Conservation (phyloP, 805 yeast species). For the Zygotorulaspora chibaensis region DNA sequence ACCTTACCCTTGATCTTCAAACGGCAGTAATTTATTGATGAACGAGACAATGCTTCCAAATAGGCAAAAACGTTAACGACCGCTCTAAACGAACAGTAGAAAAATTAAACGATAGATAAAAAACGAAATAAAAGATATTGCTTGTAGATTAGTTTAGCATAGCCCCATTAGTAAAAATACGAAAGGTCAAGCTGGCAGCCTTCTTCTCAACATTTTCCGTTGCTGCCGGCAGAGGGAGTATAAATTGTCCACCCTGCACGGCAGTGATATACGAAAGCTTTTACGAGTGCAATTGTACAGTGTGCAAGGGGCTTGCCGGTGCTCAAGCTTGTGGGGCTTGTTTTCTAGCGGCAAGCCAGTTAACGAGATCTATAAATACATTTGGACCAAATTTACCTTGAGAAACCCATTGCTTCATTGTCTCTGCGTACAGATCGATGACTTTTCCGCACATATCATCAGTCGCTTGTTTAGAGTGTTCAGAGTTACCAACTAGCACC, state of each 20-base stretch:
- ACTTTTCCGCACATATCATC: constrained; percentile 40
- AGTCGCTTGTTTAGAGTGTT: constrained; percentile 29
- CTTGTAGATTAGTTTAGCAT: too few species aligned
- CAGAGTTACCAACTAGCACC: constrained; percentile 36
- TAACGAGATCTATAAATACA: constrained; percentile 70
- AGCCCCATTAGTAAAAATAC: too few species aligned
- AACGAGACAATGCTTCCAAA: background rate
- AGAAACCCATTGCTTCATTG: constrained; percentile 59
- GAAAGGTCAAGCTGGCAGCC: too few species aligned
- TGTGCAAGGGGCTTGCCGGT: background rate
- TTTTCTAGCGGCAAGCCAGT: constrained; percentile 65
- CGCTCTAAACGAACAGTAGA: background rate
- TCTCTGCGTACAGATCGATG: constrained; percentile 50
- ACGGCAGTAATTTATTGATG: background rate
- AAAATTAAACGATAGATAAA: background rate
- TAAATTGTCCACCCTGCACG: too few species aligned
- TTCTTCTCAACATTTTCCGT: too few species aligned
- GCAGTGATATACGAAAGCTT: background rate
- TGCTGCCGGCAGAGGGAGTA: too few species aligned
- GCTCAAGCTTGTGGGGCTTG: constrained; percentile 9
- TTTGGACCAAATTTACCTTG: constrained; percentile 27
- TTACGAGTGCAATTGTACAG: background rate
- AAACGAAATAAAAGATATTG: background rate
- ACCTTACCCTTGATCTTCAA: background rate
- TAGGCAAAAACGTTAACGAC: background rate